Evolutionary conservation across 2,329 filamentous ascomycete genomes (phyloP), one percentile per base, ranked within the genome.

Genomic region (Falciphora oryzae): DNA sequence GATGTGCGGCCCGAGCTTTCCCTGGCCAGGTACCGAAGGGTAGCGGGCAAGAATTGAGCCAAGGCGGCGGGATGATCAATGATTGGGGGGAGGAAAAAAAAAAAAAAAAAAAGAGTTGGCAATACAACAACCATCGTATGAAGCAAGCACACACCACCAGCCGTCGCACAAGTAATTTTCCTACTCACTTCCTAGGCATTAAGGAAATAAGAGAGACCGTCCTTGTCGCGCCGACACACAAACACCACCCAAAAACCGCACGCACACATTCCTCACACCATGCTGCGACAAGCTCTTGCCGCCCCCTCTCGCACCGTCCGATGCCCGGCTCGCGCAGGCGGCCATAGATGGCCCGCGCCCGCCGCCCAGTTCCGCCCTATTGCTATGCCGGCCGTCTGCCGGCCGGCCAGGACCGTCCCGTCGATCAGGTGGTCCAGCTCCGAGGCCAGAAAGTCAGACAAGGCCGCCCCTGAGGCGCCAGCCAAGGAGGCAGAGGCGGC

Each of bases 371-470:
- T 62, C 35, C 65, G 70, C 63, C 65, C 76, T 68, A 67, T 75
- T 72, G 74, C 77, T 71, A 70, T 75, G 13, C 69, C 73, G 59
- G 77, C 75, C 38, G 11, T n/a, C 44, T 8, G 57, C 32, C 38
- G 57, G 16, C 59, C 61, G 58, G 59, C 38, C 59, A 64, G 58
- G 59, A 66, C 66, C 63, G 38, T 59, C n/a, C 65, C 66, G 18
- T 67, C 68, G 22, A 69, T 71, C 65, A 75, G 81, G 73, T 83
- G 80, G 80, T 83, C 83, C 71, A 83, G 81, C 73, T 70, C 70
- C 68, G 80, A 82, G 66, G 69, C 76, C 53, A 79, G 78, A 61
- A 57, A 14, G n/a, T 58, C 44, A 65, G 69, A 65, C 31, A 71
- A 71, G 63, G 70, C 69, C 63, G 69, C 74, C 59, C 65, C 69